These are phyloP conservation scores for Tetrapisispora taiwanensis DNA, from an alignment of 805 yeast species.

Conservation along the genomic window DNA sequence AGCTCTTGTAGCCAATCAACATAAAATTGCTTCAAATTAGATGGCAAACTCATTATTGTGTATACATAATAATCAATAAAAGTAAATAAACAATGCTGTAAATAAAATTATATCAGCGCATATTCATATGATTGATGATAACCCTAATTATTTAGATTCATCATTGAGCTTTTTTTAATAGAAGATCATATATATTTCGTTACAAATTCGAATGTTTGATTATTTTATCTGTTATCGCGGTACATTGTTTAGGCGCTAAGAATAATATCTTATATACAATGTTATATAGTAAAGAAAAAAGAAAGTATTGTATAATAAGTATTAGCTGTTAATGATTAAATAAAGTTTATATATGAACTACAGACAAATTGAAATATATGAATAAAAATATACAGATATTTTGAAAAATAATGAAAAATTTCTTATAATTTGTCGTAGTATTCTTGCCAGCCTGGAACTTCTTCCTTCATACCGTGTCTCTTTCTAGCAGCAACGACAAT, in stretches of 20 bases:
- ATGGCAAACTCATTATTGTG: slow-evolving; percentile 18
- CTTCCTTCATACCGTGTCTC: slow-evolving; percentile 94
- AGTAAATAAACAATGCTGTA: no score
- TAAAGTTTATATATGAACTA: slow-evolving; percentile 2
- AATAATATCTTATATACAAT: no score
- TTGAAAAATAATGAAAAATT: neutral
- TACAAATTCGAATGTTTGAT: no score
- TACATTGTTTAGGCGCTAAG: no score
- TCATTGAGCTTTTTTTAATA: no score
- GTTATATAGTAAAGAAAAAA: no score
- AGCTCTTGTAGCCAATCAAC: slow-evolving; percentile 50
- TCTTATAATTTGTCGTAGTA: slow-evolving; percentile 82
- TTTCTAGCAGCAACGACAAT: slow-evolving; percentile 63
- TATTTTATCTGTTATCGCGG: no score
- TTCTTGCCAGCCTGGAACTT: slow-evolving; percentile 97
- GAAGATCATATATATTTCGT: no score
- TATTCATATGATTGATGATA: no score
- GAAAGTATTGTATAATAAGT: neutral
- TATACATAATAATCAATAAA: neutral
- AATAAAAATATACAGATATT: slow-evolving; percentile 1
- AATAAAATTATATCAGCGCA: no score
- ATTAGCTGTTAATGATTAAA: slow-evolving; percentile 5
- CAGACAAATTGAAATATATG: slow-evolving; percentile 3
- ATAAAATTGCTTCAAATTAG: slow-evolving; percentile 43
- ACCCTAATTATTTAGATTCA: no score